Evolutionary conservation across 768 basidiomycete species (phyloP), one percentile per base, ranked within the genome.

Genomic region (Hemileccinum rubropunctum): DNA sequence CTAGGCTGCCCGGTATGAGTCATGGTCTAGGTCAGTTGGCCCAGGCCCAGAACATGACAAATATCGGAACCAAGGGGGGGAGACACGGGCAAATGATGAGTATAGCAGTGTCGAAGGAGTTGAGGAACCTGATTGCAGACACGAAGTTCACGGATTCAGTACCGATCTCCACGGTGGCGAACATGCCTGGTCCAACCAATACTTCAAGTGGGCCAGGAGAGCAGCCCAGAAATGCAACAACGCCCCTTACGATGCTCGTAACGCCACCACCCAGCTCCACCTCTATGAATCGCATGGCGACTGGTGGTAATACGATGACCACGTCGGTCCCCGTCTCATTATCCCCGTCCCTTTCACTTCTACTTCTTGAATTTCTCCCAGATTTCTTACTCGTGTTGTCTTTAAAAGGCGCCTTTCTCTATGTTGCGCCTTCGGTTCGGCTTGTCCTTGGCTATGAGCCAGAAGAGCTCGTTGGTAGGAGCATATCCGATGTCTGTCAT

Each of bases 321-420:
- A 63, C 41, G 54, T 63, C 60, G 67, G 76, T 13, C 70, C 67
- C 74, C 2, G 64, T 87, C n/a, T 78, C 79, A 36, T 64, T 82
- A 42, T 62, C 65, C 10, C 64, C 64, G 13, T 53, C 58, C 2
- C 60, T 66, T 14, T 64, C 64, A 1, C 65, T 66, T 36, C 63
- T 88, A 15, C 71, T 91, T 38, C 79, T 90, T 47, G 79, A 81
- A 58, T 70, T 73, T 26, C 68, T 74, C 6, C 82, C 85, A 3
- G 95, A 98, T 65, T 91, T 95, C 64, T 73, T 97, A 20, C 87
- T 89, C 62, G 94, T 98, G 47, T 76, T 99, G 35, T 93, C 90
- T 3, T 82, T 97, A 58, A 95, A 98, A 63, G 95, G 95, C 26
- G 76, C 80, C 14, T 93, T 98, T 68, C 82, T 95, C 42, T 99